A percentile compares a stretch with the other conserved stretches of the same genome.
Evolutionary conservation across 306 rosid genomes (phyloP).

Genomic region (Prunus campanulata): DNA sequence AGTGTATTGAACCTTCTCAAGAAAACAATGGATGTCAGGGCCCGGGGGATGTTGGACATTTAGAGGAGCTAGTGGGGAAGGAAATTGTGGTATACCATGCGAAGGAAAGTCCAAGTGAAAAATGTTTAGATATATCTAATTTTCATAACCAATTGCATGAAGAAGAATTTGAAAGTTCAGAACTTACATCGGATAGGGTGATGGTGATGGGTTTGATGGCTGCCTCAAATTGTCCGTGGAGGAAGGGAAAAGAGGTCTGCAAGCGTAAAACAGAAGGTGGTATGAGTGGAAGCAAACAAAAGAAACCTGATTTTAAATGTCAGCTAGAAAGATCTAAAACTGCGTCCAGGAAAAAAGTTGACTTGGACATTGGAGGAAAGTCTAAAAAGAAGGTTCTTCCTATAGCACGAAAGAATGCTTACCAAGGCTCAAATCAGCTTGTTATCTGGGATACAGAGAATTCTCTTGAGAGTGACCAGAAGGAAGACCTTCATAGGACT

Average conservation of each 20-base stretch:
- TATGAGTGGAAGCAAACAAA: slow-evolving; percentile 39
- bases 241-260: slow-evolving; percentile 32
- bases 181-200: slow-evolving; percentile 30
- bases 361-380: slow-evolving; percentile 22
- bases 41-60: slow-evolving; percentile 5
- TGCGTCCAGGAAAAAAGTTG: slow-evolving; percentile 41
- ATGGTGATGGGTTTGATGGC: slow-evolving; percentile 60
- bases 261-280: slow-evolving; percentile 28
- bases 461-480: slow-evolving; percentile 20
- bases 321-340: slow-evolving; percentile 30
- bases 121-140: slow-evolving; percentile 17
- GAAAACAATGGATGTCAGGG: slow-evolving; percentile 14
- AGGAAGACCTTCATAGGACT: slow-evolving; percentile 19
- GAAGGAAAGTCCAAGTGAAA: slow-evolving; percentile 23
- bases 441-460: slow-evolving; percentile 34
- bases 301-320: slow-evolving; percentile 26
- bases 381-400: slow-evolving; percentile 31
- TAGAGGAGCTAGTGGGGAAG: slow-evolving; percentile 35
- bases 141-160: slow-evolving; percentile 13
- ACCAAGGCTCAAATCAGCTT: slow-evolving; percentile 39
- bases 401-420: slow-evolving; percentile 13
- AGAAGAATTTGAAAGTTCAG: slow-evolving; percentile 19
- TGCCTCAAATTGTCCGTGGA: slow-evolving; percentile 56
- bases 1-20: slow-evolving; percentile 18
- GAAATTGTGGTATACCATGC: slow-evolving; percentile 38